A percentile compares a stretch with the other conserved stretches of the same genome.
Evolutionary conservation across 805 yeast genomes (phyloP).

Genomic region (Yarrowia bubula): DNA sequence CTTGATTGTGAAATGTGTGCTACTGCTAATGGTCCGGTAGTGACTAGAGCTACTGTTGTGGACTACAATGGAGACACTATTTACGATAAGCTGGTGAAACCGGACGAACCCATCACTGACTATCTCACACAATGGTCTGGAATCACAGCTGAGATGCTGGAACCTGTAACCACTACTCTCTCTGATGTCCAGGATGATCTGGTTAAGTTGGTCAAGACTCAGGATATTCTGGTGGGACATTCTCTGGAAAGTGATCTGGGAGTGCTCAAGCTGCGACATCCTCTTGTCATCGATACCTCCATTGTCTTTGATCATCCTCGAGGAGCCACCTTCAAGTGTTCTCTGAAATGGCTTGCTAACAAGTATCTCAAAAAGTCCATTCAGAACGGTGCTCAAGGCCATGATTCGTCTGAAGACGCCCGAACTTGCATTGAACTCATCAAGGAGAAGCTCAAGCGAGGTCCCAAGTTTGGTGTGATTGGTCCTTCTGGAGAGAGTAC

Average conservation of each 20-base stretch:
- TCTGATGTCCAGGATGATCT: conserved; percentile 65
- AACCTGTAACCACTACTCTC: conserved; percentile 60
- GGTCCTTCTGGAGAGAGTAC: conserved; percentile 26
- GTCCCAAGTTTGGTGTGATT: conserved; percentile 60
- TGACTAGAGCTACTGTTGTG: conserved; percentile 75
- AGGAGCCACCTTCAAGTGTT: conserved; percentile 79
- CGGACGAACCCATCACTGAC: conserved; percentile 68
- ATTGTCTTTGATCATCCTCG: conserved; percentile 68
- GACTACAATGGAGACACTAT: conserved; percentile 60
- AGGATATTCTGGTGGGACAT: conserved; percentile 81
- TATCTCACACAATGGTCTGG: conserved; percentile 86
- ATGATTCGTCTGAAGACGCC: conserved; percentile 86
- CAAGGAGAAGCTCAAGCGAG: conserved; percentile 65
- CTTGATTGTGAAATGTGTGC: conserved; percentile 94
- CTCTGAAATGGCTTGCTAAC: conserved; percentile 67
- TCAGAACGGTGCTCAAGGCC: conserved; percentile 71
- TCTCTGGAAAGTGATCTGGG: conserved; percentile 80
- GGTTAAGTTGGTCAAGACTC: conserved; percentile 46
- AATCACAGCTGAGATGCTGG: conserved; percentile 67
- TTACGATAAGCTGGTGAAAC: conserved; percentile 75
- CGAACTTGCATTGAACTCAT: conserved; percentile 73
- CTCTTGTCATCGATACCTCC: conserved; percentile 76
- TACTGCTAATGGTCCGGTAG: conserved; percentile 57
- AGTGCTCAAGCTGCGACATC: conserved; percentile 70
- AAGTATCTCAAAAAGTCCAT: conserved; percentile 56